A percentile compares a stretch with the other conserved stretches of the same genome.
phyloP scores from a whole-genome alignment of 2,329 filamentous ascomycete species.

The Colletotrichum sojae region DNA sequence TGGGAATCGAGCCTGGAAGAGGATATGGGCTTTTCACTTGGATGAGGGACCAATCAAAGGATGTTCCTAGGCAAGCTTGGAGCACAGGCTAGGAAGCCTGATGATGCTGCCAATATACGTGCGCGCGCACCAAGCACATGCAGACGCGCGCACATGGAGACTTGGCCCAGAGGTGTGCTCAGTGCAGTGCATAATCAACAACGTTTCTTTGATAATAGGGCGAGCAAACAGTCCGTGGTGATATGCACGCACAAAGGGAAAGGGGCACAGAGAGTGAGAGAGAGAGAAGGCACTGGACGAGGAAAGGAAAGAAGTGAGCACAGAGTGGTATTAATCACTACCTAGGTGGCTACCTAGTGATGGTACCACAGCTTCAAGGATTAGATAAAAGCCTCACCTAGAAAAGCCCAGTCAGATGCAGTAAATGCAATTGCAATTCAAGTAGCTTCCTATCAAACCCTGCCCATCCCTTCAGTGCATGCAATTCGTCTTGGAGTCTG shows the following conservation, averaged over 20 bases:
- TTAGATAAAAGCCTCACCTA: conserved; percentile 31
- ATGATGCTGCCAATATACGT: conserved; percentile 3
- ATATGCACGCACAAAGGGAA: not conserved
- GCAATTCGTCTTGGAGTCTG: not conserved
- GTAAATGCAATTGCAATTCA: not conserved
- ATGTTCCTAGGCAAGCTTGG: not conserved
- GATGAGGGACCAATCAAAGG: conserved; percentile 11
- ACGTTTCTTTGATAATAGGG: conserved; percentile 14
- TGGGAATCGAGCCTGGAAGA: conserved; percentile 9
- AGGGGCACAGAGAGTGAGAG: not conserved
- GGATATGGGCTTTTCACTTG: conserved; percentile 10
- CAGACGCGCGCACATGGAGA: conserved; percentile 1
- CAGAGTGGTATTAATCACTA: not conserved
- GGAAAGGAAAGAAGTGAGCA: conserved; percentile 1
- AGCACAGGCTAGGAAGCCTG: not conserved
- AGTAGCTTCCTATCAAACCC: not conserved
- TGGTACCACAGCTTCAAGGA: conserved; percentile 1
- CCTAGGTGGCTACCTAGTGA: not conserved
- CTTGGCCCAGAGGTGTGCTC: conserved; percentile 9
- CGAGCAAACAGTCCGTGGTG: not conserved
- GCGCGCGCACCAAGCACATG: not conserved
- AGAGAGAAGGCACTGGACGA: not conserved
- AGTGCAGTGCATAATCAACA: conserved; percentile 30
- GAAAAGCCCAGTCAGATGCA: conserved; percentile 1
- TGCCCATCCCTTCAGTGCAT: not conserved